Base-by-base conservation (phyloP, 164 flowering plant species). In the Liquidambar formosana region DNA sequence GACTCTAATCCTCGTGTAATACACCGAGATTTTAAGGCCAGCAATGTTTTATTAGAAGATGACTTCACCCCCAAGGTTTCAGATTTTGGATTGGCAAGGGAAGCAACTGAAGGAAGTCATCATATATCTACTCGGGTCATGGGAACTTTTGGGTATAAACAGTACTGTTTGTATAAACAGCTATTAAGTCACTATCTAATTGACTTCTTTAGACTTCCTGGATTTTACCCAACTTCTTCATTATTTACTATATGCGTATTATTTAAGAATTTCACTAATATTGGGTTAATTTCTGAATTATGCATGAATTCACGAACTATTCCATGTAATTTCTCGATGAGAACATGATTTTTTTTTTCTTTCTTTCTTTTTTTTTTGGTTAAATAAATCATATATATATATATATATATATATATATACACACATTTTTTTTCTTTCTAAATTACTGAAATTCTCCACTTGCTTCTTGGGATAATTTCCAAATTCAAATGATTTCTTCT, bases 1-100 rank as follows among this genome's bases (percentile, higher is more conserved):
- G 99, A 96, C 80, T 93, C 99, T 58, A 96, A 90, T 69, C 99
- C 99, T 54, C 97, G 93, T 61, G 98, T 96, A 14, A 96, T 96
- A 73, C 99, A 96, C 74, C 83, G 99, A 54, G 98, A 96, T 80
- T 96, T 96, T 71, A 96, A 96, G 86, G 93, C 98, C 66, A 87
- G 96, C 72, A 96, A 96, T 79, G 89, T 95, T 71, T 72, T 95
- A 53, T 68, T 95, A 57, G 96, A 93, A 77, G 87, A 82, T 67
- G 99, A 95, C 67, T 95, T 87, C 69, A 95, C 97, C 54, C 98
- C 99, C 16, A 95, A 91, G 80, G 98, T 95, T 51, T 91, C 99
- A 44, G 99, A 95, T 81, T 95, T 95, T 81, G 99, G 99, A 41
- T 73, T 95, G 83, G 99, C 99, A 63, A 86, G 91, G 76, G 93